These are phyloP conservation scores for Trametes maxima DNA, from an alignment of 768 basidiomycete species.

Conservation along the genomic window DNA sequence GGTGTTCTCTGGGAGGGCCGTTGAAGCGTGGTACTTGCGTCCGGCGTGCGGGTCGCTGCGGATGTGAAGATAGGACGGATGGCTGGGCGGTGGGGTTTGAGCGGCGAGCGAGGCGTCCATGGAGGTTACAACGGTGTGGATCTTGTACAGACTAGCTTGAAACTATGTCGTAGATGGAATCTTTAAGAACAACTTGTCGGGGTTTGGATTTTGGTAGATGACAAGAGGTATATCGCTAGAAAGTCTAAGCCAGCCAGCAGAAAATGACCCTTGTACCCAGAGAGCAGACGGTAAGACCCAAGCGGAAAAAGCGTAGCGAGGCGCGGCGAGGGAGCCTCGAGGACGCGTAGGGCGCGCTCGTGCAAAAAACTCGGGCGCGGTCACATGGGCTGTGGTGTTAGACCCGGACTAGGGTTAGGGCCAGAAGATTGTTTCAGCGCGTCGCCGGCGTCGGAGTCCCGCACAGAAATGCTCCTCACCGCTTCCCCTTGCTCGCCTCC, in stretches of 20 bases:
- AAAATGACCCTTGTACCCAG: not conserved
- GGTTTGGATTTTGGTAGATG: too few species aligned
- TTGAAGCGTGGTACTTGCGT: constrained; percentile 28
- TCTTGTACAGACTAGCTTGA: not conserved
- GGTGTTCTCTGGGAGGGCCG: constrained; percentile 17
- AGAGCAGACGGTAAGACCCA: not conserved
- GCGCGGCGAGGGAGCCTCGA: not conserved
- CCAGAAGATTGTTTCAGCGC: constrained; percentile 7
- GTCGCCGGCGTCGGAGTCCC: not conserved
- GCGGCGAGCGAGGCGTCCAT: not conserved
- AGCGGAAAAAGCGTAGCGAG: not conserved
- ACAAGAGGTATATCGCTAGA: too few species aligned
- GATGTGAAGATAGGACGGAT: constrained; percentile 18
- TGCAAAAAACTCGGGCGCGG: constrained; percentile 7
- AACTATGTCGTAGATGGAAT: not conserved
- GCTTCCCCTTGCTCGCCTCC: not conserved
- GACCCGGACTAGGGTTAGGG: constrained; percentile 12
- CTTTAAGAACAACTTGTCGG: too few species aligned
- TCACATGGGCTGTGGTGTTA: constrained; percentile 11
- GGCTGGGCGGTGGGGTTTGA: not conserved
- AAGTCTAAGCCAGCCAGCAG: too few species aligned
- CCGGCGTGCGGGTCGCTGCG: constrained; percentile 24
- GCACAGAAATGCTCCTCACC: not conserved
- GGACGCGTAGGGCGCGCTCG: constrained; percentile 10
- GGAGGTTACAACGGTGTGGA: not conserved